Percentiles rank a stretch among this genome's conserved stretches.
Evolutionary conservation across 2,329 filamentous ascomycete genomes (phyloP).

Genomic region (Chaetomiaceae sp.): DNA sequence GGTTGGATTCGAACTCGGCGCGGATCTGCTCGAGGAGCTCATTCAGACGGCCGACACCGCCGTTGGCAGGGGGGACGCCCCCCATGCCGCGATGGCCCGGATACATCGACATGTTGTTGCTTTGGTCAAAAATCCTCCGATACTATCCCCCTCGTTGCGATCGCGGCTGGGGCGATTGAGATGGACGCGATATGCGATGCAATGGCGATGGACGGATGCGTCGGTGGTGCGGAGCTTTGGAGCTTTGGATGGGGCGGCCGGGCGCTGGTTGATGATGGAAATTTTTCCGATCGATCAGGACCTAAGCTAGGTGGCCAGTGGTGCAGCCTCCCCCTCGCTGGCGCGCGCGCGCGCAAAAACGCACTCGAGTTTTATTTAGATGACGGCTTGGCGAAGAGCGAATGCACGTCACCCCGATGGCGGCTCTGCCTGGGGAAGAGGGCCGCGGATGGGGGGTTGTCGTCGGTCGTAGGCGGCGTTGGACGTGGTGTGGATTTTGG

Average conservation of each 20-base stretch:
- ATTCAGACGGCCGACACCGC: constrained; percentile 61
- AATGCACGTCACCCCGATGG: constrained; percentile 12
- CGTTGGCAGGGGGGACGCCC: constrained; percentile 54
- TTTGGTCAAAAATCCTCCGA: neutral
- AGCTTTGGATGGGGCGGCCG: neutral
- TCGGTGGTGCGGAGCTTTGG: too few relatives aligned
- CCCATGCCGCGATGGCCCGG: constrained; percentile 80
- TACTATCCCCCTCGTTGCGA: neutral
- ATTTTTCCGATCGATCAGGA: constrained; percentile 14
- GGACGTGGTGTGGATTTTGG: too few relatives aligned
- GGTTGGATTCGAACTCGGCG: constrained; percentile 82
- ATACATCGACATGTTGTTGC: constrained; percentile 67
- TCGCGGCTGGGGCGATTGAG: neutral
- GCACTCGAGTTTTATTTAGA: neutral
- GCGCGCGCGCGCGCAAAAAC: constrained; percentile 15
- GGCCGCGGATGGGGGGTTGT: neutral
- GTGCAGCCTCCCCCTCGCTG: constrained; percentile 14
- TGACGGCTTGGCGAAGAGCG: constrained; percentile 17
- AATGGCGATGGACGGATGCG: neutral
- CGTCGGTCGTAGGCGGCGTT: neutral
- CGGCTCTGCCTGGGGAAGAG: neutral
- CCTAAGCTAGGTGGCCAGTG: neutral
- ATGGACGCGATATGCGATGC: neutral
- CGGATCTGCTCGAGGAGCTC: constrained; percentile 91
- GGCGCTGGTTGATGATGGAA: constrained; percentile 11